Evolutionary conservation across 2,329 filamentous ascomycete genomes (phyloP).

Genomic region (Dissoconium aciculare): DNA sequence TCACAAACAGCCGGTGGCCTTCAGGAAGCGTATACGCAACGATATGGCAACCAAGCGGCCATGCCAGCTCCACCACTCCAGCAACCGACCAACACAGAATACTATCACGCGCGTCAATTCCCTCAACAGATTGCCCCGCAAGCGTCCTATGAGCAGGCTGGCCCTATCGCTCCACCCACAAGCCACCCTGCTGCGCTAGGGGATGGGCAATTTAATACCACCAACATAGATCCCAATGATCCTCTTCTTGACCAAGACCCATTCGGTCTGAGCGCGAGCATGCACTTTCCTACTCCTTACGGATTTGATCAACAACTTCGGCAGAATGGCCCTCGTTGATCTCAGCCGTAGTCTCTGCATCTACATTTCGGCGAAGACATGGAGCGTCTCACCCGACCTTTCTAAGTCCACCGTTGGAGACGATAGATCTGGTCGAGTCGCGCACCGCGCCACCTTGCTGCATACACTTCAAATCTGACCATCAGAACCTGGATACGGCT

Average conservation of each 20-base stretch:
- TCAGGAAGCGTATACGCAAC: background rate
- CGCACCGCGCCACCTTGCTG: no score
- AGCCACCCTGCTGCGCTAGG: conserved; percentile 10
- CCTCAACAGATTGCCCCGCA: background rate
- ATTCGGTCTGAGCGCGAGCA: conserved; percentile 82
- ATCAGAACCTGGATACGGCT: no score
- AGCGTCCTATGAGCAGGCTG: background rate
- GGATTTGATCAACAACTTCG: conserved; percentile 13
- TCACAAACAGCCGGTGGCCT: conserved; percentile 7
- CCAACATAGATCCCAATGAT: conserved; percentile 55
- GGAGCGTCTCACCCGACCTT: background rate
- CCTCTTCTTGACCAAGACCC: conserved; percentile 84
- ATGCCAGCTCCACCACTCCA: background rate
- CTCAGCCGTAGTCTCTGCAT: no score
- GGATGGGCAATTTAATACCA: background rate
- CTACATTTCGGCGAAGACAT: no score
- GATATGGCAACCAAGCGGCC: background rate
- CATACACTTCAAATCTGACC: no score
- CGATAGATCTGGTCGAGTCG: no score
- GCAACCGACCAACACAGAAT: background rate
- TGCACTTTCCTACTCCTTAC: conserved; percentile 33
- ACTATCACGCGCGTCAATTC: background rate
- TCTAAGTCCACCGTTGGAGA: conserved; percentile 1
- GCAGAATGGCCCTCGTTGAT: conserved; percentile 3
- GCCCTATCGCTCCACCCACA: conserved; percentile 12